Evolutionary conservation across 257 asterid genomes (phyloP).

Genomic region (Schizonepeta tenuifolia): DNA sequence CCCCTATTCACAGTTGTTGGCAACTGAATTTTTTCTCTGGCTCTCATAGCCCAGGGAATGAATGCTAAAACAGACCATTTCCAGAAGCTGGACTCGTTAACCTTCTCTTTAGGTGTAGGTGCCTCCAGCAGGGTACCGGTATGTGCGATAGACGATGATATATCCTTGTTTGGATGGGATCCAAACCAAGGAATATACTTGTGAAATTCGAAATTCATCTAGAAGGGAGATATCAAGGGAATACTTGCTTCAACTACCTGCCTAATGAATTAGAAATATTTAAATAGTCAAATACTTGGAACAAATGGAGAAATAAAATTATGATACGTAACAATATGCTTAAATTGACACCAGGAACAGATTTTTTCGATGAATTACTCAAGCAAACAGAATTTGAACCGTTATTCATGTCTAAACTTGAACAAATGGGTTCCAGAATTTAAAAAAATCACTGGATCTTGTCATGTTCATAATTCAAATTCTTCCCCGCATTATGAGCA

Average conservation of each 20-base stretch:
- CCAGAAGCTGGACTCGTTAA: conserved; percentile 52
- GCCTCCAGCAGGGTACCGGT: conserved; percentile 42
- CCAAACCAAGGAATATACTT: conserved; percentile 58
- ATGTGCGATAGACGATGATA: conserved; percentile 46
- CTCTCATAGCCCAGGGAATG: conserved; percentile 63
- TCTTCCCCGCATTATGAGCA: not conserved
- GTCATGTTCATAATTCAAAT: not conserved
- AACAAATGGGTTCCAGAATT: not conserved
- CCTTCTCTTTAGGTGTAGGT: conserved; percentile 44
- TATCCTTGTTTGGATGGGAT: conserved; percentile 49
- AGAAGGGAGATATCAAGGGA: conserved; percentile 23
- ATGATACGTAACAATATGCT: not conserved
- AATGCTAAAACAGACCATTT: conserved; percentile 54
- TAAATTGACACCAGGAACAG: conserved; percentile 11
- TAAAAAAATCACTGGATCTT: not conserved
- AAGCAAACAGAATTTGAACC: not conserved
- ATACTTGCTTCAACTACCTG: conserved; percentile 35
- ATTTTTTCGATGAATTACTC: not conserved
- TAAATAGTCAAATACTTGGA: conserved; percentile 25
- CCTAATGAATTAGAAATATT: conserved; percentile 5
- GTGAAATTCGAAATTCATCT: conserved; percentile 57
- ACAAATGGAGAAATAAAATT: conserved; percentile 6
- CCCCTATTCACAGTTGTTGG: conserved; percentile 78
- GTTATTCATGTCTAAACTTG: not conserved
- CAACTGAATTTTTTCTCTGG: conserved; percentile 56